phyloP scores from a whole-genome alignment of 176 grass and related monocot genomes.

The Sorghum bicolor region Sorghum_bicolor_NCBIv3 NC_012872.2:62210001-62210500 shows the following conservation, averaged over 20 bases:
- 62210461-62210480: conserved; percentile 8
- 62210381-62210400: not conserved
- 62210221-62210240: too few relatives aligned
- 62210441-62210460: conserved; percentile 35
- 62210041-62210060: too few relatives aligned
- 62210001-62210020: too few relatives aligned
- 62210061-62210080: not conserved
- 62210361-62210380: conserved; percentile 42
- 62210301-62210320: not conserved
- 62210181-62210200: too few relatives aligned
- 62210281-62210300: too few relatives aligned
- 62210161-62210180: too few relatives aligned
- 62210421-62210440: conserved; percentile 37
- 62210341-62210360: not conserved
- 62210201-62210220: too few relatives aligned
- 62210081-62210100: too few relatives aligned
- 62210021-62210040: too few relatives aligned
- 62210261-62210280: too few relatives aligned
- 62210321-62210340: not conserved
- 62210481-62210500: conserved; percentile 20
- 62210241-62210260: too few relatives aligned
- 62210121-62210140: not conserved
- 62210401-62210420: conserved; percentile 50
- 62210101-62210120: not conserved
- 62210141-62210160: too few relatives aligned